Conservation (phyloP, 768 basidiomycete species). For the Aureoboletus auriporus region DNA sequence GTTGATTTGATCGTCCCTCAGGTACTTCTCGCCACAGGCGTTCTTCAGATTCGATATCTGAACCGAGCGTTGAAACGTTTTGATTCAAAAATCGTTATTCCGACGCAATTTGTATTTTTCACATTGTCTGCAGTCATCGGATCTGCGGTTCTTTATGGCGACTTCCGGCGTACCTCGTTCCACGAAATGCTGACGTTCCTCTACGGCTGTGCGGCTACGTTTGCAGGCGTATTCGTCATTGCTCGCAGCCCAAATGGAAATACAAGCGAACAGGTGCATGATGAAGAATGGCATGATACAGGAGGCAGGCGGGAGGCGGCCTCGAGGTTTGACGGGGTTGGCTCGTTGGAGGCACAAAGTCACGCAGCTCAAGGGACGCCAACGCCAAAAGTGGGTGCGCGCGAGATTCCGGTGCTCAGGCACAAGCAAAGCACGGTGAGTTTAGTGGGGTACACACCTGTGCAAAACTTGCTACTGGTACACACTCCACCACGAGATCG, state of each 20-base stretch:
- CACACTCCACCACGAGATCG: slow-evolving; percentile 60
- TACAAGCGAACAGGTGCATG: slow-evolving; percentile 25
- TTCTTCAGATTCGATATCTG: slow-evolving; percentile 82
- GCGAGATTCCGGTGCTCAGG: slow-evolving; percentile 44
- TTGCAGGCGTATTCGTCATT: slow-evolving; percentile 85
- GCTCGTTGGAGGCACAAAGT: slow-evolving; percentile 23
- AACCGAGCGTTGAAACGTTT: slow-evolving; percentile 90
- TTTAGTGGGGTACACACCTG: slow-evolving; percentile 69
- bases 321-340: slow-evolving; percentile 25
- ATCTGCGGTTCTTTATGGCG: slow-evolving; percentile 90
- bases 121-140: slow-evolving; percentile 91
- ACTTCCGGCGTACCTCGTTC: slow-evolving; percentile 80
- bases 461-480: slow-evolving; percentile 67
- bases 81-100: slow-evolving; percentile 93
- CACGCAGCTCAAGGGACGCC: slow-evolving; percentile 48
- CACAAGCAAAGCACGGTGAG: slow-evolving; percentile 54
- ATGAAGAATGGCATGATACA: slow-evolving; percentile 31
- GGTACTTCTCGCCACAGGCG: slow-evolving; percentile 69
- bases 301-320: slow-evolving; percentile 25
- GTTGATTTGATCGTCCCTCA: slow-evolving; percentile 24
- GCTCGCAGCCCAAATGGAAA: slow-evolving; percentile 52
- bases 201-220: slow-evolving; percentile 87
- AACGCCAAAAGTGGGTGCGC: slow-evolving; percentile 40
- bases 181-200: slow-evolving; percentile 81
- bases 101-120: slow-evolving; percentile 93